Evolutionary conservation across 352 stramenopile genomes (phyloP), one percentile per base, ranked within the genome.

Genomic region (Globisporangium okanoganense): DNA sequence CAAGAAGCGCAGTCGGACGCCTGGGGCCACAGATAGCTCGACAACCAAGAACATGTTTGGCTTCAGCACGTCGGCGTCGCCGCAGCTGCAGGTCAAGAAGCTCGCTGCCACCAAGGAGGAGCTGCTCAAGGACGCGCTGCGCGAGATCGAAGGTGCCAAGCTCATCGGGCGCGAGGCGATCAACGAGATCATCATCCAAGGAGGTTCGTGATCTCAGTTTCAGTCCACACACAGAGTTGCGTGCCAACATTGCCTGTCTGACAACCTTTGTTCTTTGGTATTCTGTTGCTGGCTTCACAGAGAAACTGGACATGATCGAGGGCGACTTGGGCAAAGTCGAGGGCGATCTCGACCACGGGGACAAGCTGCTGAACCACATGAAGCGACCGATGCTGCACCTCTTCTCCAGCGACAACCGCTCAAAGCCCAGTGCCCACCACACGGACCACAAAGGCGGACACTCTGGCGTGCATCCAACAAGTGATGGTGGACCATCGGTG

Each of bases 271-370:
- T n/a, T n/a, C n/a, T n/a, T n/a, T n/a, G n/a, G n/a, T n/a, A n/a
- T n/a, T n/a, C n/a, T n/a, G n/a, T 63, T 35, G 29, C 10, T 41
- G 49, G 1, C 6, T 4, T 29, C 13, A 24, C 49, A 87, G 82
- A 92, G 52, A 89, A 88, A 64, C 73, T 94, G 48, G 80, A 91
- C 61, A 64, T 78, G 22, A 74, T 92, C 20, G 85, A 92, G 47
- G 67, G 60, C 33, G 75, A 91, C 55, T 62, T 92, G 31, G 63
- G 71, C n/a, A 67, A 69, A 12, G 79, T 92, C 14, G 66, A 86
- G 33, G 66, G 61, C 31, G 79, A 94, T 47, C 63, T 94, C 3
- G 83, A 94, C 65, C 78, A 79, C 61, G 82, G 75, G 25, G 83
- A 94, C 58, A 88, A 90, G 59, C 57, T 94, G 48, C 67, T 92